Conservation (phyloP, 441 rosid genomes). For the Aquilaria agallochum region DNA sequence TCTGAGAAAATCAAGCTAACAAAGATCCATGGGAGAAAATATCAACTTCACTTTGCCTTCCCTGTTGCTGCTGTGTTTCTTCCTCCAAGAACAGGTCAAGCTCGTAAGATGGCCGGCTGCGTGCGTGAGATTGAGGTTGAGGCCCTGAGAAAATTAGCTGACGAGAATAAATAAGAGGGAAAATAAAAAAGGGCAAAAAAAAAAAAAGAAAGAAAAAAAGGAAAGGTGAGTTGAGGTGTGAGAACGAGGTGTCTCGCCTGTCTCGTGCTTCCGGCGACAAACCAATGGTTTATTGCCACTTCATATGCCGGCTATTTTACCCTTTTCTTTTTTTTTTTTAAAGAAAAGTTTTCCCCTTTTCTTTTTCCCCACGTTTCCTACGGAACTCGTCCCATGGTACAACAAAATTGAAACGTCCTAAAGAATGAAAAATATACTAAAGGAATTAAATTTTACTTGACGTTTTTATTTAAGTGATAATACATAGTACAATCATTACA, state of each 20-base stretch:
- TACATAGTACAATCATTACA: too few relatives aligned
- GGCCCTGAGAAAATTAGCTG: too few relatives aligned
- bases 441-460: too few relatives aligned
- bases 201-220: too few relatives aligned
- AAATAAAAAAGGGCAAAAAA: too few relatives aligned
- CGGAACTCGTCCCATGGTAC: too few relatives aligned
- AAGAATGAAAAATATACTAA: too few relatives aligned
- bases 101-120: not conserved
- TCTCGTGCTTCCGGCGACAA: not conserved
- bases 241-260: not conserved
- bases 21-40: not conserved
- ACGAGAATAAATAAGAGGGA: too few relatives aligned
- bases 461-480: too few relatives aligned
- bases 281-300: conserved; percentile 8
- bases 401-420: too few relatives aligned
- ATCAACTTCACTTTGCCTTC: not conserved
- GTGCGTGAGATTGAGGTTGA: not conserved
- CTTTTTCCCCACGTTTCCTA: not conserved
- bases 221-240: not conserved
- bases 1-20: conserved; percentile 7
- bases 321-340: not conserved
- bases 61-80: not conserved
- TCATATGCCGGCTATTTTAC: not conserved
- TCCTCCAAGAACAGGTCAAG: conserved; percentile 4
- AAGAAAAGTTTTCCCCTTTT: too few relatives aligned